Base-by-base conservation (phyloP, 169 alveolate genomes). In the Ichthyophthirius multifiliis region DNA sequence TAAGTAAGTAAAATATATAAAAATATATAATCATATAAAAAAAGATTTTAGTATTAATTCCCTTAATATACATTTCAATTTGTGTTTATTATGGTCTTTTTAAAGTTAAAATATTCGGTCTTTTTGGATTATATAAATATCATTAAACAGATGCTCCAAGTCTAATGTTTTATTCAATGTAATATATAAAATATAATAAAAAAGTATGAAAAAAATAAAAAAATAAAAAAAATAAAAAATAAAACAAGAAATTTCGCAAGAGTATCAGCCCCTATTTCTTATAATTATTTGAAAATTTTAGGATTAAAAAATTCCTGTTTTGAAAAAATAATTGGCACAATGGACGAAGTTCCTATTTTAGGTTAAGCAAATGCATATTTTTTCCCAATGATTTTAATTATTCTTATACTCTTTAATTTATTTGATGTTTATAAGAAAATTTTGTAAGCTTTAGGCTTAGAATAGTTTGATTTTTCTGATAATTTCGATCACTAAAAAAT, bases 121-220 rank as follows among this genome's bases (percentile, higher is more conserved):
- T 71, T 13, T 86, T 75, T 80, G 92, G 92, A 0, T 65, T 86
- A 37, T 86, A 76, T 63, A 62, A 43, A 39, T 47, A 86, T 41
- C 76, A 86, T 23, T 48, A 86, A 31, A 86, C 92, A 15, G 92
- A 86, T 73, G 83, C 89, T 23, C 71, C 84, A n/a, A 81, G 83
- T 77, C 63, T 86, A 27, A 65, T 82, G 77, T 86, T 85, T 63
- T 73, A 83, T 5, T 74, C 92, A 13, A 75, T 82, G 83, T 76
- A 80, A 43, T 20, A 39, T 16, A 55, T 27, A 1, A 0, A 48
- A 10, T 15, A 12, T 20, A 0, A 6, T 6, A 27, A 0, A 20
- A 0, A 7, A 3, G 4, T 4, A n/a, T n/a, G n/a, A n/a, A n/a
- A n/a, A n/a, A n/a, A 55, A 10, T 18, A 20, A 4, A 10, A 55